Conservation (phyloP, 768 basidiomycete species). For the Tricholoma saponaceum region DNA sequence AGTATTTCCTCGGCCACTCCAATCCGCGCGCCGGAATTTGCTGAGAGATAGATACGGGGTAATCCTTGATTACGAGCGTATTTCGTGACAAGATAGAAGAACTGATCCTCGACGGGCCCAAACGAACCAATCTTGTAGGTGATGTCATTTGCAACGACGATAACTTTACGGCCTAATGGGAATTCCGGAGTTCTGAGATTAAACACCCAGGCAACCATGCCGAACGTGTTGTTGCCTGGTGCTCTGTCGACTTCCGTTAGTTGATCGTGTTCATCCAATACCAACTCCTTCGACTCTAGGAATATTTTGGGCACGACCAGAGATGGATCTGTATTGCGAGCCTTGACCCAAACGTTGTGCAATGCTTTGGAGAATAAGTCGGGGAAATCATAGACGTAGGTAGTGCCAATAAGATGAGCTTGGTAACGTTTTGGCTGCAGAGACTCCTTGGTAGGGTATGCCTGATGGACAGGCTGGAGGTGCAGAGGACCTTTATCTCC, state of each 20-base stretch:
- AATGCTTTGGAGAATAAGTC: constrained; percentile 97
- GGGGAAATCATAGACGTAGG: constrained; percentile 99
- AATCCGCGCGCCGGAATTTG: constrained; percentile 97
- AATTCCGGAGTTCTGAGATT: constrained; percentile 90
- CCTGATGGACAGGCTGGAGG: constrained; percentile 88
- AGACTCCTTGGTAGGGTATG: constrained; percentile 97
- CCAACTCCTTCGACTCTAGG: constrained; percentile 84
- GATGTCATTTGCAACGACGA: constrained; percentile 97
- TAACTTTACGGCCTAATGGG: constrained; percentile 79
- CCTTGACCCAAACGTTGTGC: constrained; percentile 86
- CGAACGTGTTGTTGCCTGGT: constrained; percentile 90
- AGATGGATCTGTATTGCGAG: constrained; percentile 58
- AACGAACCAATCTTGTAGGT: constrained; percentile 99
- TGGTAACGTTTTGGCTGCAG: constrained; percentile 98
- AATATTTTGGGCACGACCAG: constrained; percentile 73
- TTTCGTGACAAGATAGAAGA: constrained; percentile 92
- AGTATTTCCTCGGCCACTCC: constrained; percentile 93
- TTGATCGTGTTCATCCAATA: constrained; percentile 90
- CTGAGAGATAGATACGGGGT: constrained; percentile 96
- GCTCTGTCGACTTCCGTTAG: constrained; percentile 88
- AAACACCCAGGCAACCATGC: constrained; percentile 99
- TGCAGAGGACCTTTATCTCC: constrained; percentile 97
- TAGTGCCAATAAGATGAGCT: constrained; percentile 96
- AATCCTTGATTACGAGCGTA: constrained; percentile 86
- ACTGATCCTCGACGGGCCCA: constrained; percentile 92